Evolutionary conservation across 768 basidiomycete genomes (phyloP).

Genomic region (Strobilomyces dryophilus): DNA sequence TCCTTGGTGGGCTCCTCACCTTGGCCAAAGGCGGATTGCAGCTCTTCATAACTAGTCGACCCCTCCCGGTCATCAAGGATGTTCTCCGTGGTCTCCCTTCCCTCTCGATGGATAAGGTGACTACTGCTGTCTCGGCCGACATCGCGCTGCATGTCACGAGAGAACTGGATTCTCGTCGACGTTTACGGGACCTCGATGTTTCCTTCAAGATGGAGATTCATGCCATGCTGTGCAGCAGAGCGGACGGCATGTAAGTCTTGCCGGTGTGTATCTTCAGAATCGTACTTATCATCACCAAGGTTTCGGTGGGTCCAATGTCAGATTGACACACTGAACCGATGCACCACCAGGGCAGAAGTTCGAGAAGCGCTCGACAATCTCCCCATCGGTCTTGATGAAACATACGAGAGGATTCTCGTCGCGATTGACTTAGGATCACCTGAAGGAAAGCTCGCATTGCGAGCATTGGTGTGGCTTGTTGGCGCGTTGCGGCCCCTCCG

Average conservation of each 20-base stretch:
- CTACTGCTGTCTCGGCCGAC: background rate
- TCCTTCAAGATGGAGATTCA: conserved; percentile 10
- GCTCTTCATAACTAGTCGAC: conserved; percentile 17
- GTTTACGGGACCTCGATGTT: conserved; percentile 3
- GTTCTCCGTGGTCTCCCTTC: background rate
- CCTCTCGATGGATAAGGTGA: conserved; percentile 11
- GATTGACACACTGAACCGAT: conserved; percentile 11
- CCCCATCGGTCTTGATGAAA: conserved; percentile 17
- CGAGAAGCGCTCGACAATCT: conserved; percentile 13
- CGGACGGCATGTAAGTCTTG: conserved; percentile 17
- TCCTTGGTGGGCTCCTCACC: conserved; percentile 9
- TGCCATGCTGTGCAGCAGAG: conserved; percentile 2
- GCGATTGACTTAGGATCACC: conserved; percentile 3
- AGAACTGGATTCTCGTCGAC: conserved; percentile 8
- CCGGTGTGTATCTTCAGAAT: background rate
- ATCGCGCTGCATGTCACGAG: conserved; percentile 13
- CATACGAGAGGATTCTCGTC: conserved; percentile 19
- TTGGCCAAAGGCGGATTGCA: background rate
- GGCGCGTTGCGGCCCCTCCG: conserved; percentile 13
- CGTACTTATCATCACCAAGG: conserved; percentile 3
- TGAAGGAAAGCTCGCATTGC: conserved; percentile 2
- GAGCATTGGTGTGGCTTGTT: conserved; percentile 17
- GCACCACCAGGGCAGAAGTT: conserved; percentile 7
- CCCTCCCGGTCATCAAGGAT: conserved; percentile 8
- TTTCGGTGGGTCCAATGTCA: conserved; percentile 25